Percentiles rank a stretch among this genome's conserved stretches.
These are phyloP conservation scores for Cytospora chrysosperma DNA, from an alignment of 2,329 filamentous ascomycete genomes.

Conservation along the genomic window DNA sequence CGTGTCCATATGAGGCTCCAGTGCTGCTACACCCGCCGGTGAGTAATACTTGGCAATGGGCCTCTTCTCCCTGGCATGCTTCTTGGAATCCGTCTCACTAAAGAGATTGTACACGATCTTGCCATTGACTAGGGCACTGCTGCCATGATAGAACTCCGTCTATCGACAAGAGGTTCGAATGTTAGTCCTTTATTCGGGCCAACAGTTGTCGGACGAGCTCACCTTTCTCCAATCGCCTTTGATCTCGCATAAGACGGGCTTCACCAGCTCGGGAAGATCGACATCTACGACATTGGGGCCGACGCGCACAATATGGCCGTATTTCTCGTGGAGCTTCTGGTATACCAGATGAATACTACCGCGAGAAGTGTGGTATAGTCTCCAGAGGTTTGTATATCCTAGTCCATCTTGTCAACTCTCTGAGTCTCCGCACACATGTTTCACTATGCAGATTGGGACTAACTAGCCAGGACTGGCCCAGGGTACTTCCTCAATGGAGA, in stretches of 20 bases:
- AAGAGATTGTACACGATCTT: slow-evolving; percentile 40
- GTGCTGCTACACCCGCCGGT: slow-evolving; percentile 28
- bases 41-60: slow-evolving; percentile 40
- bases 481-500: background rate
- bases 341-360: slow-evolving; percentile 7
- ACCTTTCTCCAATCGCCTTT: slow-evolving; percentile 14
- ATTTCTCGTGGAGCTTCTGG: slow-evolving; percentile 5
- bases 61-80: slow-evolving; percentile 37
- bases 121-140: slow-evolving; percentile 35
- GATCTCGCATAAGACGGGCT: slow-evolving; percentile 2
- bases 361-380: background rate
- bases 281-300: slow-evolving; percentile 9
- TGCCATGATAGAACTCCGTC: slow-evolving; percentile 40
- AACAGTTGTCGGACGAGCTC: background rate
- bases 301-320: slow-evolving; percentile 6
- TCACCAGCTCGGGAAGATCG: slow-evolving; percentile 10
- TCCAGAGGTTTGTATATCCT: slow-evolving; percentile 4
- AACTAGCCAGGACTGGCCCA: slow-evolving; percentile 7
- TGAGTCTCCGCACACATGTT: background rate
- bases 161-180: too few species aligned
- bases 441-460: background rate
- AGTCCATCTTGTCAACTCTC: background rate
- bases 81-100: slow-evolving; percentile 34
- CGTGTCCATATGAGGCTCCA: slow-evolving; percentile 36
- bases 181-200: background rate